Evolutionary conservation across 2,329 filamentous ascomycete species (phyloP).

Genomic region (Phyllosticta citribraziliensis): DNA sequence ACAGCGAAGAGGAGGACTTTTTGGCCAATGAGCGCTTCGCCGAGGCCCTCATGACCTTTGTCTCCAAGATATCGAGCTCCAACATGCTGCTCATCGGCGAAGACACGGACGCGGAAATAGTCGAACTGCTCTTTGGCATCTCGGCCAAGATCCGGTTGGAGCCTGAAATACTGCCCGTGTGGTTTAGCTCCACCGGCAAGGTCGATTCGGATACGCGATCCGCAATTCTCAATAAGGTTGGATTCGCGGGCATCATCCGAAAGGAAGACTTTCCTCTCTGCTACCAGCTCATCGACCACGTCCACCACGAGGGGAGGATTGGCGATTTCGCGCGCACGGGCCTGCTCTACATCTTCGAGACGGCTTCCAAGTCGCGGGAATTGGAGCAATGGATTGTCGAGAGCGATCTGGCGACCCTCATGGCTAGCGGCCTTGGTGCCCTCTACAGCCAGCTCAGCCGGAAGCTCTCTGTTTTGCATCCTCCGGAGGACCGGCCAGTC

Average conservation of each 20-base stretch:
- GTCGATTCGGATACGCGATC: conserved; percentile 27
- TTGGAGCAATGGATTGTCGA: conserved; percentile 96
- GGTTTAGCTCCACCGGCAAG: conserved; percentile 61
- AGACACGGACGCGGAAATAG: conserved; percentile 78
- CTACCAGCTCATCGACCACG: conserved; percentile 91
- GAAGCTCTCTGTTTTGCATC: conserved; percentile 72
- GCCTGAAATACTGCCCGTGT: conserved; percentile 75
- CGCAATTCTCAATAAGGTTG: conserved; percentile 45
- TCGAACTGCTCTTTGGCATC: conserved; percentile 91
- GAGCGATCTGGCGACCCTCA: conserved; percentile 89
- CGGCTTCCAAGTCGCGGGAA: conserved; percentile 69
- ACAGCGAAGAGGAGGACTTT: conserved; percentile 94
- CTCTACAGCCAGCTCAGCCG: conserved; percentile 57
- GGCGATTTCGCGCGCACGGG: conserved; percentile 95
- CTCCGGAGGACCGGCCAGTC: conserved; percentile 65
- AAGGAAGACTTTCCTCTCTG: conserved; percentile 91
- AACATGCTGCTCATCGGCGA: conserved; percentile 64
- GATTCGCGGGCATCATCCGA: conserved; percentile 75
- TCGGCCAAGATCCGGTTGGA: conserved; percentile 91
- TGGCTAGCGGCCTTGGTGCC: conserved; percentile 89
- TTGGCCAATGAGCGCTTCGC: conserved; percentile 81
- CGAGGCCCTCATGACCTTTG: conserved; percentile 73
- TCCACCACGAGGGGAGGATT: conserved; percentile 87
- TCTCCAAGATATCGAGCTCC: conserved; percentile 66
- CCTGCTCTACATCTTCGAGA: conserved; percentile 89